Evolutionary conservation across 148 eudicot species (phyloP), one percentile per base, ranked within the genome.

Genomic region (Vaccinium darrowii): DNA sequence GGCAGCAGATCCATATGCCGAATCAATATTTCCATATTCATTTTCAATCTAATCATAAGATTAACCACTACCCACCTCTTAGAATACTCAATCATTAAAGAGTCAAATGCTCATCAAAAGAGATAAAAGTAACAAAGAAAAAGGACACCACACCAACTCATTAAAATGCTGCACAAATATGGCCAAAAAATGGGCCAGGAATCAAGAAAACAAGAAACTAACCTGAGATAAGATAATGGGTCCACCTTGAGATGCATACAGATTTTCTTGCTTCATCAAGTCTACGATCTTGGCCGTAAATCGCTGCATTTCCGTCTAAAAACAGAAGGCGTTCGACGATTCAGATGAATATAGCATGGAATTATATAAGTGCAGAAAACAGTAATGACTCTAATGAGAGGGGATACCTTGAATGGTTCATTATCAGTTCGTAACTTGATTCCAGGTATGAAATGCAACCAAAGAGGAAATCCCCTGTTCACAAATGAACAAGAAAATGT

Each of bases 191-290:
- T 56, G 30, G 19, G 39, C n/a, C 47, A 15, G 1, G 14, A 63
- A 43, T 56, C 27, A 21, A 7, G 19, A 39, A 52, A 54, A 3
- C 8, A 82, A 65, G 83, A 57, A 86, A 85, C 63, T 25, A 87
- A 97, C 99, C 98, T 97, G 99, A 30, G 99, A 95, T 72, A 97
- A 85, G 84, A 97, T 95, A 62, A 97, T 95, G 1, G 99, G 99
- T 74, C 99, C 99, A n/a, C 98, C 99, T 89, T 97, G 98, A 11
- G 99, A 94, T 79, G 94, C 99, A 88, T 89, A 97, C 4, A 97
- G 91, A 27, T 89, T 89, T 53, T 97, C 93, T 88, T 93, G 89
- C 90, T 97, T 95, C 98, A 97, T 94, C 92, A 95, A 51, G 89
- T 94, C 95, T 84, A 95, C 99, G 65, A 95, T 94, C 71, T 89